These are phyloP conservation scores for Erysimum cheiranthoides DNA, from an alignment of 345 rosid species.

Conservation along the genomic window DNA sequence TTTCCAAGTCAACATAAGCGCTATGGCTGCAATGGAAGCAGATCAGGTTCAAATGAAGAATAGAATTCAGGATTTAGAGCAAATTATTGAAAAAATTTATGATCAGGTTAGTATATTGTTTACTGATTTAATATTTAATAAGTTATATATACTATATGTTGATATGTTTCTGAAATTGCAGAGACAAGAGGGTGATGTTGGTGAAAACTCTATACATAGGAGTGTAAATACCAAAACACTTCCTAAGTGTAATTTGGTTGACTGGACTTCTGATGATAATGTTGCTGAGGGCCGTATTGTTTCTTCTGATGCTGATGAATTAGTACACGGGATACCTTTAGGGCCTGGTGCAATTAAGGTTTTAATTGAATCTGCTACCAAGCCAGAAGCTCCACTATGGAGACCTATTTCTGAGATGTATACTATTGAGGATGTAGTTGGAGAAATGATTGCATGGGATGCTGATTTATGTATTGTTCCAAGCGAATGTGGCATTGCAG, in stretches of 20 bases:
- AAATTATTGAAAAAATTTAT: neutral
- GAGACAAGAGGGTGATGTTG: neutral
- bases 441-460: neutral
- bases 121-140: too few species aligned
- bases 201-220: neutral
- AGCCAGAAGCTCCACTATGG: neutral
- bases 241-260: slow-evolving; percentile 10
- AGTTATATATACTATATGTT: too few species aligned
- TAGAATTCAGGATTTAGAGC: neutral
- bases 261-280: neutral
- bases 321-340: neutral
- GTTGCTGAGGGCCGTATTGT: neutral
- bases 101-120: neutral
- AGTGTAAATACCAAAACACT: slow-evolving; percentile 12
- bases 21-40: neutral
- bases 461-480: neutral
- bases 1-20: neutral
- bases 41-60: neutral
- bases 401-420: neutral
- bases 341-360: neutral
- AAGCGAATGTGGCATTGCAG: too few species aligned
- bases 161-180: neutral
- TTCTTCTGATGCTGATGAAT: neutral
- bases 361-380: neutral
- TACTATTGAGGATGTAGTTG: neutral